Conservation (phyloP, 192 early-diverging fungal species). For the Coemansia sp. region DNA sequence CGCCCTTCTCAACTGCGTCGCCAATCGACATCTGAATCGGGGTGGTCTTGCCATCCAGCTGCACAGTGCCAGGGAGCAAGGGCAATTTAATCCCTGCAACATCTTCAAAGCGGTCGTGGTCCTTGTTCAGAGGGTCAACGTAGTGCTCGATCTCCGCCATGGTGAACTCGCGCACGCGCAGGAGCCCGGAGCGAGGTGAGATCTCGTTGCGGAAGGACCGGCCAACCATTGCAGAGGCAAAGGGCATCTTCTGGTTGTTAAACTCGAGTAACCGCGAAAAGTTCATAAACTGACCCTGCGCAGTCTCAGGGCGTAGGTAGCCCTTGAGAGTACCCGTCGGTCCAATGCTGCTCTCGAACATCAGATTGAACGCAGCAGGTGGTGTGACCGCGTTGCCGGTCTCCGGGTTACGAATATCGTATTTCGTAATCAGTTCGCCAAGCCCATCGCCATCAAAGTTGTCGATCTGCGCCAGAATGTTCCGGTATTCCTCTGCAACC, state of each 20-base stretch:
- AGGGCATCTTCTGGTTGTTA: conserved; percentile 99
- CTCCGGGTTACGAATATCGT: conserved; percentile 87
- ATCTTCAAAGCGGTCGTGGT: conserved; percentile 88
- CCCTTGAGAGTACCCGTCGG: conserved; percentile 94
- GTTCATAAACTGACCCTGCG: conserved; percentile 99
- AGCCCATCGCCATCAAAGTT: conserved; percentile 90
- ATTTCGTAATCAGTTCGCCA: conserved; percentile 76
- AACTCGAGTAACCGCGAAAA: conserved; percentile 95
- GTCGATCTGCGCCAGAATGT: conserved; percentile 92
- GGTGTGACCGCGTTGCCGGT: conserved; percentile 88
- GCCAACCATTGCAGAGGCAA: conserved; percentile 97
- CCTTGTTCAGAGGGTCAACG: conserved; percentile 91
- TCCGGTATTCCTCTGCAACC: conserved; percentile 70
- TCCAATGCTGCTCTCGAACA: conserved; percentile 98
- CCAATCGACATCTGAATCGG: conserved; percentile 76
- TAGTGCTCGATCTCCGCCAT: conserved; percentile 99
- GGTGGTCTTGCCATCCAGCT: conserved; percentile 74
- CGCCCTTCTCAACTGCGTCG: conserved; percentile 82
- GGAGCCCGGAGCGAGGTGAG: conserved; percentile 87
- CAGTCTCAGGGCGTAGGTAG: conserved; percentile 98
- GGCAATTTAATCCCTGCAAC: conserved; percentile 74
- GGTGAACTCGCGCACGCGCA: conserved; percentile 96
- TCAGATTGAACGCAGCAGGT: conserved; percentile 96
- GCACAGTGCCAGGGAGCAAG: conserved; percentile 74
- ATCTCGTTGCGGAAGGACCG: conserved; percentile 99